phyloP scores from a whole-genome alignment of 495 filamentous ascomycete genomes.

The Thermothielavioides terrestris region DNA sequence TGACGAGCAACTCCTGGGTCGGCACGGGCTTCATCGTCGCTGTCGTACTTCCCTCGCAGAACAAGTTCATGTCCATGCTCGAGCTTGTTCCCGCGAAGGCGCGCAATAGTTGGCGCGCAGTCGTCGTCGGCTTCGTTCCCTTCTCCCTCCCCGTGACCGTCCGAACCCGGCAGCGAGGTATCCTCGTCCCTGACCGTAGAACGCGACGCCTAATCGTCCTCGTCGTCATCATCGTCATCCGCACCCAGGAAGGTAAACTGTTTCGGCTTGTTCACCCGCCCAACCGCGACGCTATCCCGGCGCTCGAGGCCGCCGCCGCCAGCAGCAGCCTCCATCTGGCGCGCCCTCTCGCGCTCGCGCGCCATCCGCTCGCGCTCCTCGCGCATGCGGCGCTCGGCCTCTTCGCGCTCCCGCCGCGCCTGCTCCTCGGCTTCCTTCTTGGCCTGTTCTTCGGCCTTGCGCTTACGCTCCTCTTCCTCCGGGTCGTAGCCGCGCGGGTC shows the following conservation, averaged over 20 bases:
- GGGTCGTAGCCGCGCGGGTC: constrained; percentile 49
- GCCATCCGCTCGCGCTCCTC: constrained; percentile 30
- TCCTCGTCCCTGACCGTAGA: neutral
- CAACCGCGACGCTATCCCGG: constrained; percentile 4
- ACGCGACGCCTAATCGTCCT: constrained; percentile 15
- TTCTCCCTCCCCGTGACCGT: neutral
- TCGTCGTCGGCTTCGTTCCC: neutral
- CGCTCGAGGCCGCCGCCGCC: neutral
- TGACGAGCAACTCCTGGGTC: too few relatives aligned
- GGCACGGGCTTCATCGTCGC: too few relatives aligned
- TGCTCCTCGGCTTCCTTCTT: constrained; percentile 32
- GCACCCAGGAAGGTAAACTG: constrained; percentile 46
- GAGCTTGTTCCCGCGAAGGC: too few relatives aligned
- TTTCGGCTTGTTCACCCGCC: constrained; percentile 20
- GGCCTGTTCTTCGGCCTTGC: constrained; percentile 34
- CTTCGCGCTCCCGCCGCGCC: constrained; percentile 36
- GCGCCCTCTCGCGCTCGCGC: constrained; percentile 32
- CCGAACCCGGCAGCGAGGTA: too few relatives aligned
- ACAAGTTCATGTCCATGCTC: too few relatives aligned
- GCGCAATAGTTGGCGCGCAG: neutral
- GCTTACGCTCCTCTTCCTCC: constrained; percentile 37
- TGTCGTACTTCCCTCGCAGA: too few relatives aligned
- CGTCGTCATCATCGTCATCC: constrained; percentile 44
- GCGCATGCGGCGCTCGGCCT: constrained; percentile 21
- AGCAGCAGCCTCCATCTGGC: constrained; percentile 32